Evolutionary conservation across 208 protist species (phyloP), one percentile per base, ranked within the genome.

Genomic region (Borovskyia barvae): DNA sequence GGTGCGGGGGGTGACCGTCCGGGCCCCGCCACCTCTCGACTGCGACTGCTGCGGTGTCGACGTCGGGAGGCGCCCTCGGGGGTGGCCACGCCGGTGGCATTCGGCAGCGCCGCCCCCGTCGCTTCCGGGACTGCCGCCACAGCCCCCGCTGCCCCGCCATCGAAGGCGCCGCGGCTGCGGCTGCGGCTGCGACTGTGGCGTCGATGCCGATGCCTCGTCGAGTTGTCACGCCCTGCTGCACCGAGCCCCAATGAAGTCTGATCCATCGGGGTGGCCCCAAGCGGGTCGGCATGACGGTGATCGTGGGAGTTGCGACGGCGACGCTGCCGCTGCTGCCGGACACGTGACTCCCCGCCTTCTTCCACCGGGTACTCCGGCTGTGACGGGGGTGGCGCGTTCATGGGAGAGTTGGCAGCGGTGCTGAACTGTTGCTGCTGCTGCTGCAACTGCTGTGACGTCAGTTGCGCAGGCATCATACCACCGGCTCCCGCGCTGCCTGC

Each of bases 241-340:
- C 48, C 55, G 29, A 48, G 20, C 1, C 43, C 52, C 17, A 46
- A 45, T 20, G 61, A 45, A 11, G 52, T 48, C 43, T 67, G 51
- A 28, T 68, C 61, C 26, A 54, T 47, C 45, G 51, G 35, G 7
- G 50, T 2, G 9, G 28, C 40, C 7, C 53, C 2, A 12, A 57
- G 52, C 3, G 63, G 63, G 28, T 69, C 63, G 37, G 46, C 46
- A 39, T 69, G 63, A 20, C 53, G 63, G 53, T 30, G 52, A 42
- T 71, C 54, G 48, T 25, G 54, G 22, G 54, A 53, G 49, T 55
- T 63, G 53, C 32, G 53, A 14, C 46, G 53, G 14, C 55, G 64
- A 0, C 64, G 45, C 0, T 55, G 54, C 12, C 39, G 20, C 37
- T 56, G 55, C 25, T 53, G 51, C 48, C 35, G 62, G n/a, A n/a